Percentiles rank a stretch among this genome's conserved stretches.
These are phyloP conservation scores for Mortierella polycephala DNA, from an alignment of 371 early-diverging fungal species.

Conservation along the genomic window DNA sequence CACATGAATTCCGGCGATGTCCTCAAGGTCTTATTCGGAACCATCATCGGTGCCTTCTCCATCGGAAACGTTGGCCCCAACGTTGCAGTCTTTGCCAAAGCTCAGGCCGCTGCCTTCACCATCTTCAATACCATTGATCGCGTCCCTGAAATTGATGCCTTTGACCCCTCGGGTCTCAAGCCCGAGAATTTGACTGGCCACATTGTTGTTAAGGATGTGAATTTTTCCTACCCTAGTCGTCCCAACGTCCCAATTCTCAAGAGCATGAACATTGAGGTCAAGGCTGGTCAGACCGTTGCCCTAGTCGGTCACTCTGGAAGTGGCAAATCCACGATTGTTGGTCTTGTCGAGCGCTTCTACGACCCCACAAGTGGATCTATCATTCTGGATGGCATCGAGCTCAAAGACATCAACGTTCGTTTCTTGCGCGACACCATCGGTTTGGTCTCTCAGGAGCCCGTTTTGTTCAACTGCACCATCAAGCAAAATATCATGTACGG, in stretches of 20 bases:
- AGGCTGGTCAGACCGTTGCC: slow-evolving; percentile 82
- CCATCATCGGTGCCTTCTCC: slow-evolving; percentile 70
- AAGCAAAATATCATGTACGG: slow-evolving; percentile 81
- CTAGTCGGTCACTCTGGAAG: slow-evolving; percentile 87
- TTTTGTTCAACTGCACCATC: slow-evolving; percentile 86
- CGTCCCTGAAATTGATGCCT: slow-evolving; percentile 71
- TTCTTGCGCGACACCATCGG: slow-evolving; percentile 84
- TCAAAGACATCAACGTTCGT: slow-evolving; percentile 74
- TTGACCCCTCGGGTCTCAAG: slow-evolving; percentile 62
- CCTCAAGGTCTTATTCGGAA: slow-evolving; percentile 73
- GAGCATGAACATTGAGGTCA: slow-evolving; percentile 66
- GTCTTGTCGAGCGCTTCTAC: slow-evolving; percentile 93
- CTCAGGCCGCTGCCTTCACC: slow-evolving; percentile 70
- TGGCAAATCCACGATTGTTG: slow-evolving; percentile 92
- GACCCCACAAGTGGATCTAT: slow-evolving; percentile 73
- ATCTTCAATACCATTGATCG: slow-evolving; percentile 86
- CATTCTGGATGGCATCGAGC: slow-evolving; percentile 75
- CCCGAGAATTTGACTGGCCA: slow-evolving; percentile 64
- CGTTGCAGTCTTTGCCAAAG: slow-evolving; percentile 63
- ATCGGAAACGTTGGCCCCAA: slow-evolving; percentile 43
- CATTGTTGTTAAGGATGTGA: slow-evolving; percentile 78
- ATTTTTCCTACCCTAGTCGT: slow-evolving; percentile 82
- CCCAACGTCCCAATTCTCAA: slow-evolving; percentile 77
- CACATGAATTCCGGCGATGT: slow-evolving; percentile 62
- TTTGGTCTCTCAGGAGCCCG: slow-evolving; percentile 90